A percentile compares a stretch with the other conserved stretches of the same genome.
These are phyloP conservation scores for Heliamphora pulchella DNA, from an alignment of 179 eudicot genomes.

Conservation along the genomic window DNA sequence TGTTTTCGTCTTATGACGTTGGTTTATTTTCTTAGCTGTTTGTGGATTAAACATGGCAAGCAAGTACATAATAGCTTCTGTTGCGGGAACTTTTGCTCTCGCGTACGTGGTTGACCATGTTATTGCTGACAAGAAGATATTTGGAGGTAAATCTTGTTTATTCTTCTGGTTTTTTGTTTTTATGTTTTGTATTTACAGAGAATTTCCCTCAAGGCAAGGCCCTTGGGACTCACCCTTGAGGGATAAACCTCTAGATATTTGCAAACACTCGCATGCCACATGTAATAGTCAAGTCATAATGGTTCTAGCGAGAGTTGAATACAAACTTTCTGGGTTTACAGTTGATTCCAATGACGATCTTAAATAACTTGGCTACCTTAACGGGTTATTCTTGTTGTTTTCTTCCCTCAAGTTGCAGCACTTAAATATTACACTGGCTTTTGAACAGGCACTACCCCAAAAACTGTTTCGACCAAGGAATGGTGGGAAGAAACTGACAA, in stretches of 20 bases:
- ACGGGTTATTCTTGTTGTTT: too few species aligned
- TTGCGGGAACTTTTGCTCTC: conserved; percentile 10
- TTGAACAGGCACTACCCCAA: conserved; percentile 55
- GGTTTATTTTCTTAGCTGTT: background rate
- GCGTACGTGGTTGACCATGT: conserved; percentile 10
- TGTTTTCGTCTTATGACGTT: background rate
- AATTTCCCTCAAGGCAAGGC: too few species aligned
- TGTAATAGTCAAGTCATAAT: too few species aligned
- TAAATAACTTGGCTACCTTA: too few species aligned
- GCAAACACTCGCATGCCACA: too few species aligned
- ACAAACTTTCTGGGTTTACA: too few species aligned
- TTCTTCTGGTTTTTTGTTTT: background rate
- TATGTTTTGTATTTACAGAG: too few species aligned
- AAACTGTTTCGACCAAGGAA: conserved; percentile 49
- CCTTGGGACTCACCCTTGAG: too few species aligned
- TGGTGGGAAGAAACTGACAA: conserved; percentile 66
- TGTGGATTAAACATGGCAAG: background rate
- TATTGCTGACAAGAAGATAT: conserved; percentile 10
- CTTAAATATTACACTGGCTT: background rate
- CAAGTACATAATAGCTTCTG: background rate
- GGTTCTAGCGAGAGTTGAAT: too few species aligned
- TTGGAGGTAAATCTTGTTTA: conserved; percentile 14
- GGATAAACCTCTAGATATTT: too few species aligned
- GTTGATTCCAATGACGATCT: too few species aligned
- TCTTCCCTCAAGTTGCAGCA: background rate